Base-by-base conservation (phyloP, 257 asterid genomes). In the Ajuga chamaepitys region DNA sequence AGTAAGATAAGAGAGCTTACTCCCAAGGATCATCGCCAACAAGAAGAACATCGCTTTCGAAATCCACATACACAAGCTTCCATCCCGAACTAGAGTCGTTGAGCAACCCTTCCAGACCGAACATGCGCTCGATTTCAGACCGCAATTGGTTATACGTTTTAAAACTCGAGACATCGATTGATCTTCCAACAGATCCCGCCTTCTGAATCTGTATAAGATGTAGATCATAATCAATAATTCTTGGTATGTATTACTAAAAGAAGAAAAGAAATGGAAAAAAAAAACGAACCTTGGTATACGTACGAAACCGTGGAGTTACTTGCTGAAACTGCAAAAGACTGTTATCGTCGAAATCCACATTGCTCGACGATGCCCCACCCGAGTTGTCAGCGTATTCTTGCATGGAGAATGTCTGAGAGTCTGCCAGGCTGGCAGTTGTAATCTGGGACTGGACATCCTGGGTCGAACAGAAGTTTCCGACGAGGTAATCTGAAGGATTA, bases 21-120 rank as follows among this genome's bases (percentile, higher is more conserved):
- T 88, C 96, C 96, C 98, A 91, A 40, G 98, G 96, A 82, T 91
- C 98, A 50, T 91, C 96, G 4, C 96, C 98, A 40, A 88, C 92
- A 9, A 91, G 95, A 34, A 88, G 95, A 25, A 88, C 96, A 20
- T 91, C 96, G 44, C 83, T 85, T 70, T 91, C 98, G 8, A 80
- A 91, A 68, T 91, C 96, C 56, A 91, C 96, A 16, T 91, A 91
- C n/a, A 88, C 98, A 70, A 91, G 78, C 80, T 86, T 91, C 98
- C 98, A 91, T 18, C 94, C 96, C 0, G 95, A 91, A 30, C 88
- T 82, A 0, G 88, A 74, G 78, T 88, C 96, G 41, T 85, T 91
- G 51, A 91, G 91, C 62, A 88, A 70, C 64, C 95, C 84, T 62
- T 83, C 88, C 0, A 91, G 92, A 30, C 98, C 98, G 65, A 91